A percentile compares a stretch with the other conserved stretches of the same genome.
Evolutionary conservation across 257 asterid genomes (phyloP).

Genomic region (Misopates orontium): DNA sequence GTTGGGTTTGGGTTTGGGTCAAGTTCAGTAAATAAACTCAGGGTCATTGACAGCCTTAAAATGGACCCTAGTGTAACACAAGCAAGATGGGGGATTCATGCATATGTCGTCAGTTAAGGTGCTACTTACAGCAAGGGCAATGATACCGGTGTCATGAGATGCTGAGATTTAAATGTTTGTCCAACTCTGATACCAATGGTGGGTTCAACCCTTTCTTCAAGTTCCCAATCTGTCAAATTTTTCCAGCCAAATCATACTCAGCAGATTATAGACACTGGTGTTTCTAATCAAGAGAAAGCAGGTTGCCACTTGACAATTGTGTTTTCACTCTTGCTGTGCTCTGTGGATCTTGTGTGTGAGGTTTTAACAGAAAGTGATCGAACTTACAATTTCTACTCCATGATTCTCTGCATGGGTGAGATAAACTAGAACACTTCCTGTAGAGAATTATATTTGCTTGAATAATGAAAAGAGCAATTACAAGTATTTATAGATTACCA

Average conservation of each 20-base stretch:
- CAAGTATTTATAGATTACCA: too few relatives aligned
- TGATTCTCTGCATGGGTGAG: conserved; percentile 88
- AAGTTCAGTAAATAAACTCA: too few relatives aligned
- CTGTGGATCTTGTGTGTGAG: too few relatives aligned
- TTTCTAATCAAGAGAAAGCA: conserved; percentile 71
- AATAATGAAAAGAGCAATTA: too few relatives aligned
- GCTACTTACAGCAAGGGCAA: conserved; percentile 80
- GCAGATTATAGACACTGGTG: conserved; percentile 14
- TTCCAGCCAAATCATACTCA: too few relatives aligned
- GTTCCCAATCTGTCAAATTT: conserved; percentile 69
- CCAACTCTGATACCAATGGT: conserved; percentile 56
- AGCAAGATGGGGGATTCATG: too few relatives aligned
- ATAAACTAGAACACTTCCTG: conserved; percentile 70
- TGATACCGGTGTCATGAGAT: conserved; percentile 71
- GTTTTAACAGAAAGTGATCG: background rate
- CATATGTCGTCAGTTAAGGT: background rate
- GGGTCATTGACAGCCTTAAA: too few relatives aligned
- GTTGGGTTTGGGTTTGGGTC: too few relatives aligned
- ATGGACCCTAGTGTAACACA: too few relatives aligned
- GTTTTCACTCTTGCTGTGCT: conserved; percentile 56
- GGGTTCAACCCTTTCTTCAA: conserved; percentile 96
- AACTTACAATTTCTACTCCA: conserved; percentile 82
- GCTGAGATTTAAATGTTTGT: conserved; percentile 31
- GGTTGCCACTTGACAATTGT: conserved; percentile 68
- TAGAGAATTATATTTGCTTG: too few relatives aligned